A percentile compares a stretch with the other conserved stretches of the same genome.
These are phyloP conservation scores for Neospora caninum DNA, from an alignment of 169 alveolate species.

Conservation along the genomic window DNA sequence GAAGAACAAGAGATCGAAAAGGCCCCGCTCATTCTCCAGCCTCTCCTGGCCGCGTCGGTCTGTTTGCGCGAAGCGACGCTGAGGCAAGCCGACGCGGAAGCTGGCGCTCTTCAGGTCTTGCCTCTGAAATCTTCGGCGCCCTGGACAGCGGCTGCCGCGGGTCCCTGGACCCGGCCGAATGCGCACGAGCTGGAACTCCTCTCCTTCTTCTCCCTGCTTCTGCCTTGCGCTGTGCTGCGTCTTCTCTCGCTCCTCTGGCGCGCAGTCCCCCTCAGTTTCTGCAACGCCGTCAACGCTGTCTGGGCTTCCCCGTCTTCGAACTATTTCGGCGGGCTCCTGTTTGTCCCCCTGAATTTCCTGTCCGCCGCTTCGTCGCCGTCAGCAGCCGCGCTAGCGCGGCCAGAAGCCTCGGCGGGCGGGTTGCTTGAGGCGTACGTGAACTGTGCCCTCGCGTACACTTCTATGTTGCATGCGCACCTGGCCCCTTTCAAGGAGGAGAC, in stretches of 20 bases:
- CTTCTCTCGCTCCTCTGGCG: neutral
- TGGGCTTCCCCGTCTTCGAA: neutral
- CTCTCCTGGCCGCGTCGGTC: neutral
- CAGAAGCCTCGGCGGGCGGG: neutral
- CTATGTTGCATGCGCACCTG: neutral
- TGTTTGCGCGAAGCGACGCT: neutral
- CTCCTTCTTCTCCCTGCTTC: neutral
- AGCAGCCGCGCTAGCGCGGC: neutral
- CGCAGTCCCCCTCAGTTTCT: neutral
- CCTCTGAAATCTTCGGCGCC: no score
- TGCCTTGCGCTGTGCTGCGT: conserved; percentile 7
- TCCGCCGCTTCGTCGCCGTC: neutral
- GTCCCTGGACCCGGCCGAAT: neutral
- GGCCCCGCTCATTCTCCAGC: neutral
- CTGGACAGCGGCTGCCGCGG: no score
- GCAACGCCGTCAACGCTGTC: neutral
- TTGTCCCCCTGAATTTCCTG: neutral
- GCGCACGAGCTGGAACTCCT: neutral
- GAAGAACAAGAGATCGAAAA: neutral
- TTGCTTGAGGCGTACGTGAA: neutral
- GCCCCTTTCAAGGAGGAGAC: neutral
- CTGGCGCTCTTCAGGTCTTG: no score
- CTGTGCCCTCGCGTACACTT: neutral
- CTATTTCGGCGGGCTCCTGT: neutral
- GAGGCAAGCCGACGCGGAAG: neutral